These are phyloP conservation scores for Sesbania bispinosa DNA, from an alignment of 306 rosid species.

Conservation along the genomic window DNA sequence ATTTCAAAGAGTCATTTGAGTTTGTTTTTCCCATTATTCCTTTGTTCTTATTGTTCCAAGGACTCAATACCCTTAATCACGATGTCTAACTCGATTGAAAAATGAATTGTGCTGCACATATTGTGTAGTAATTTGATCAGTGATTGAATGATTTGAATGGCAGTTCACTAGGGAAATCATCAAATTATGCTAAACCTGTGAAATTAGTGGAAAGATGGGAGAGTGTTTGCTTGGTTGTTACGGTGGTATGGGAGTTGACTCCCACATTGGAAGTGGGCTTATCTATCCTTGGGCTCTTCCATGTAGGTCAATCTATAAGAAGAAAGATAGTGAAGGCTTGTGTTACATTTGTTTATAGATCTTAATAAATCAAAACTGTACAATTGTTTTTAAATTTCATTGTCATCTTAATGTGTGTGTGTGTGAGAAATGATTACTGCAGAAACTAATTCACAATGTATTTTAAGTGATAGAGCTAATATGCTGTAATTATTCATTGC, in stretches of 20 bases:
- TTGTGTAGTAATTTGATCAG: background rate
- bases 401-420: background rate
- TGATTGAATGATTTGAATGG: background rate
- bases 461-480: background rate
- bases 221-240: background rate
- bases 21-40: background rate
- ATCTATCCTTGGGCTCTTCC: background rate
- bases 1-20: background rate
- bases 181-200: background rate
- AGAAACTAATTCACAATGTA: background rate
- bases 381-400: background rate
- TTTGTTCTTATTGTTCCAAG: background rate
- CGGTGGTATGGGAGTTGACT: background rate
- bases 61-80: background rate
- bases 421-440: background rate
- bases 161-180: background rate
- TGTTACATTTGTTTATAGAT: slow-evolving; percentile 3
- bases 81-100: slow-evolving; percentile 2
- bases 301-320: background rate
- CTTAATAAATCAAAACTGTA: background rate
- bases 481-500: slow-evolving; percentile 15
- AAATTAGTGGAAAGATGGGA: background rate
- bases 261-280: background rate
- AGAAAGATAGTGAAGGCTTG: background rate
- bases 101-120: background rate